Percentiles rank a stretch among this genome's conserved stretches.
phyloP scores from a whole-genome alignment of 2,329 filamentous ascomycete genomes.

The Leptographium procerum region DNA sequence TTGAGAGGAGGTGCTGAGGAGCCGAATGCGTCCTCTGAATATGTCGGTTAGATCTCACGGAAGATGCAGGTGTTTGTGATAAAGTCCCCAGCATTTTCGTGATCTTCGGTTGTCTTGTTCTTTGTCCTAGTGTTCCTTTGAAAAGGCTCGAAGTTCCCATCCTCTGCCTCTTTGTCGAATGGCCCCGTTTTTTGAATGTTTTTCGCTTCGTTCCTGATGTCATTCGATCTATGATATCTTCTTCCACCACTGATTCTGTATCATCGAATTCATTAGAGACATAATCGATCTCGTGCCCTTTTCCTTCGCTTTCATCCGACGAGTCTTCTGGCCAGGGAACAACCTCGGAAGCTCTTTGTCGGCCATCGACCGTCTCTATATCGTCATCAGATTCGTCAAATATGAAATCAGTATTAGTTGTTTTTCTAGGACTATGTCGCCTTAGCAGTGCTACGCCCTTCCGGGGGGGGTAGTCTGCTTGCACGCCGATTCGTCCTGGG shows the following conservation, averaged over 20 bases:
- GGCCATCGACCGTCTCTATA: conserved; percentile 10
- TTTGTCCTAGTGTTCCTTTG: conserved; percentile 16
- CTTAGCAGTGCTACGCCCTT: conserved; percentile 40
- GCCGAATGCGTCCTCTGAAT: not conserved
- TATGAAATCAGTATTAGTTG: conserved; percentile 22
- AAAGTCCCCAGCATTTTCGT: conserved; percentile 14
- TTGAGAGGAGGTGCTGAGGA: not conserved
- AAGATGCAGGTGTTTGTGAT: conserved; percentile 43
- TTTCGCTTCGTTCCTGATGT: conserved; percentile 30
- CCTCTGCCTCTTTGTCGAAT: conserved; percentile 20
- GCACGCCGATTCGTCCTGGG: conserved; percentile 19
- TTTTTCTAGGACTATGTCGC: conserved; percentile 17
- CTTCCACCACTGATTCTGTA: conserved; percentile 34
- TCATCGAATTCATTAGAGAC: conserved; percentile 28
- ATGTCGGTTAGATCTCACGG: conserved; percentile 31
- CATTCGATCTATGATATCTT: conserved; percentile 42
- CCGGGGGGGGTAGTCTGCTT: conserved; percentile 25
- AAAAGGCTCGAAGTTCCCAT: conserved; percentile 19
- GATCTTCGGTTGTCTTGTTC: conserved; percentile 21
- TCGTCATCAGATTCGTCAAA: conserved; percentile 31
- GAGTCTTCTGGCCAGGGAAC: conserved; percentile 2
- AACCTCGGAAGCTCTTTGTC: not conserved
- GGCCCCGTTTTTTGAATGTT: conserved; percentile 17
- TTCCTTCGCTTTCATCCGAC: conserved; percentile 5
- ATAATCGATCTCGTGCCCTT: not conserved